Evolutionary conservation across 2,329 filamentous ascomycete species (phyloP).

Genomic region (Emergomyces pasteurianus): DNA sequence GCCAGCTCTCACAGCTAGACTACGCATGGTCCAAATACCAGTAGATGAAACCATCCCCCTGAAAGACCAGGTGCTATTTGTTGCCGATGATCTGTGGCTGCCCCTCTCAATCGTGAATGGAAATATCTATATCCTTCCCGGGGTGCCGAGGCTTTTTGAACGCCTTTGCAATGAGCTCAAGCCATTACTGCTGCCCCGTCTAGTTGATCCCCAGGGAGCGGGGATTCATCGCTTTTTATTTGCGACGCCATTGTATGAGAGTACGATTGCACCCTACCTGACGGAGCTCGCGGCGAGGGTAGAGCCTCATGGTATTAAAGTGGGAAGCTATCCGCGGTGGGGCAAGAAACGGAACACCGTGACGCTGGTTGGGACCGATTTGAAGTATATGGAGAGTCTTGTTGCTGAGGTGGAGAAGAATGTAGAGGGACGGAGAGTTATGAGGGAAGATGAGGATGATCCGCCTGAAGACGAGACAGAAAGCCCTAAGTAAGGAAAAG

Average conservation of each 20-base stretch:
- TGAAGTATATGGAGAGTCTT: slow-evolving; percentile 64
- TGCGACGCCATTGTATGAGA: slow-evolving; percentile 80
- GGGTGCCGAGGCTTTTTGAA: slow-evolving; percentile 77
- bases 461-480: slow-evolving; percentile 14
- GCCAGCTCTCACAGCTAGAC: slow-evolving; percentile 63
- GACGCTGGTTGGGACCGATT: slow-evolving; percentile 69
- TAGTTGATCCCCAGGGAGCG: slow-evolving; percentile 66
- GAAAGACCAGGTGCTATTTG: slow-evolving; percentile 65
- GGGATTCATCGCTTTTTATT: slow-evolving; percentile 69
- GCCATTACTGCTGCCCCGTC: slow-evolving; percentile 54
- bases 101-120: slow-evolving; percentile 80
- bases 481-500: neutral
- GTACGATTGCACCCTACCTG: slow-evolving; percentile 68
- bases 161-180: slow-evolving; percentile 65
- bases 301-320: slow-evolving; percentile 68
- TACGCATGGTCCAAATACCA: slow-evolving; percentile 84
- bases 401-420: slow-evolving; percentile 65
- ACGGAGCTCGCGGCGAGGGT: slow-evolving; percentile 66
- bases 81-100: slow-evolving; percentile 76
- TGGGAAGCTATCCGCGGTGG: slow-evolving; percentile 92
- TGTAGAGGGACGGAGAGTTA: slow-evolving; percentile 59
- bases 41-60: slow-evolving; percentile 55
- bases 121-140: slow-evolving; percentile 86
- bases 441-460: slow-evolving; percentile 61
- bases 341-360: slow-evolving; percentile 79